Conservation (phyloP, 257 asterid genomes). For the Rehmannia glutinosa region DNA sequence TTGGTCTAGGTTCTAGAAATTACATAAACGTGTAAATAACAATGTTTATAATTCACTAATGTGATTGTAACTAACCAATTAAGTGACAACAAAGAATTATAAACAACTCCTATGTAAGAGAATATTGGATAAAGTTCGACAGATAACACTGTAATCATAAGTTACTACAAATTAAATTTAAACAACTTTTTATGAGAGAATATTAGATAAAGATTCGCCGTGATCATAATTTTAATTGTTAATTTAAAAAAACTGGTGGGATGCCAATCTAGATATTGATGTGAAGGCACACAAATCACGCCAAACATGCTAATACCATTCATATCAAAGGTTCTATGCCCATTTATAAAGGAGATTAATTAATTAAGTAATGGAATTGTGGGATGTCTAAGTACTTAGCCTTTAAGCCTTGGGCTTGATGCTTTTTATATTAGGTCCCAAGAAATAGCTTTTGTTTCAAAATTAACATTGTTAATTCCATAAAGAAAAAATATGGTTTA, state of each 20-base stretch:
- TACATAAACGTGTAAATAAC: too few relatives aligned
- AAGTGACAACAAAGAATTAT: not conserved
- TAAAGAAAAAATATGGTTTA: not conserved
- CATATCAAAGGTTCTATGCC: conserved; percentile 14
- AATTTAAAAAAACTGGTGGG: conserved; percentile 2
- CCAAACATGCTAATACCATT: conserved; percentile 9
- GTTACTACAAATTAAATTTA: not conserved
- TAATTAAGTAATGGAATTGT: not conserved
- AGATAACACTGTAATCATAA: not conserved
- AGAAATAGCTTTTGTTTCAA: not conserved
- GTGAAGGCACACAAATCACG: conserved; percentile 22
- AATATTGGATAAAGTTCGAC: conserved; percentile 10
- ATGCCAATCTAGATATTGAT: conserved; percentile 1
- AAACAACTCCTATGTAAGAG: not conserved
- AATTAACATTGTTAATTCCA: not conserved
- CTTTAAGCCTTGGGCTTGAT: not conserved
- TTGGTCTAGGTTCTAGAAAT: not conserved
- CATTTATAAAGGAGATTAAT: not conserved
- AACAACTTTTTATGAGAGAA: too few relatives aligned
- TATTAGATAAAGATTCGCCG: too few relatives aligned
- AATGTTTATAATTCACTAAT: too few relatives aligned
- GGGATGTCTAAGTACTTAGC: not conserved
- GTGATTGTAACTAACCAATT: conserved; percentile 14
- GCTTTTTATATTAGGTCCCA: conserved; percentile 15
- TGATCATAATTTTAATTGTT: too few relatives aligned